Evolutionary conservation across 345 rosid species (phyloP).

Genomic region (Salix arbutifolia): DNA sequence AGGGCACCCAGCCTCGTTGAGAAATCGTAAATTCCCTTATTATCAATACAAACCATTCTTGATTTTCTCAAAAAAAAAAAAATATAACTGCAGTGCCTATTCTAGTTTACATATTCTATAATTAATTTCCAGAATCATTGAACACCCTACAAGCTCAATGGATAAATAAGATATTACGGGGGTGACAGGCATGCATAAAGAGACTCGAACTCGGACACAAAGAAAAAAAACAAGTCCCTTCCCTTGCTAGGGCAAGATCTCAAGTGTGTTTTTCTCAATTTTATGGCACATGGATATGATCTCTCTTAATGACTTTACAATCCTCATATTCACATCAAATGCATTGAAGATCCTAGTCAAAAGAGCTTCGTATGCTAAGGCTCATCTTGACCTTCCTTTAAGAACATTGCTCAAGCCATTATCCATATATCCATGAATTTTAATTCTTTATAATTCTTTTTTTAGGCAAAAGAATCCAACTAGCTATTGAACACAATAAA

Average conservation of each 20-base stretch:
- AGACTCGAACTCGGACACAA: too few species aligned
- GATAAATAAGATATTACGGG: accelerated
- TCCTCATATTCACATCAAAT: neutral
- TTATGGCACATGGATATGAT: neutral
- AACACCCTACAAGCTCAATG: accelerated
- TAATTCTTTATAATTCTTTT: neutral
- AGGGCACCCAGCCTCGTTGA: neutral
- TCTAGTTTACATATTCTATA: too few species aligned
- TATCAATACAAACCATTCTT: neutral
- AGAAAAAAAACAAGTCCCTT: too few species aligned
- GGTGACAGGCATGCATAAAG: accelerated
- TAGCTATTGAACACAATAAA: too few species aligned
- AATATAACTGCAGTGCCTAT: too few species aligned
- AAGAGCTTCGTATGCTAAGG: neutral
- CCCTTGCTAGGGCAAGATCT: accelerated
- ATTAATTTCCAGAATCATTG: too few species aligned
- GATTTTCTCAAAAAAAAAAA: neutral
- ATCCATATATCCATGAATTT: neutral
- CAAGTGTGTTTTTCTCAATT: neutral
- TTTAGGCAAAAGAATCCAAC: too few species aligned
- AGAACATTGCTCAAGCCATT: neutral
- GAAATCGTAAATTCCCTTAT: neutral
- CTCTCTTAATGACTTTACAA: neutral
- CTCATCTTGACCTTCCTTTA: neutral
- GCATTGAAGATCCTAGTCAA: neutral